Evolutionary conservation across 768 basidiomycete species (phyloP), one percentile per base, ranked within the genome.

Genomic region (Botryobasidium botryosum): DNA sequence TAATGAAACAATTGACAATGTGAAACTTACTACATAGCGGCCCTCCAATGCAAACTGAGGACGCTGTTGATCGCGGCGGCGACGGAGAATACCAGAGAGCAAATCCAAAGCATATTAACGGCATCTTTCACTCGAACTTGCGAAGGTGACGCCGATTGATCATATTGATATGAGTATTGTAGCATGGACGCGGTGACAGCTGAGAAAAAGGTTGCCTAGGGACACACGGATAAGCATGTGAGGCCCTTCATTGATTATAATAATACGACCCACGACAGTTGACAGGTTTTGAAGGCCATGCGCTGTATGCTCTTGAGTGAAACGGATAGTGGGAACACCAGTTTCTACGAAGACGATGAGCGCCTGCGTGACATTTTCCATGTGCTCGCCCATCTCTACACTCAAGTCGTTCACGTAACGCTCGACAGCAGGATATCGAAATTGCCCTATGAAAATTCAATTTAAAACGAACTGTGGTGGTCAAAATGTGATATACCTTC

Each of bases 321-420:
- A 20, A 40, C 77, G 71, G 53, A 84, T 81, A 2, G 77, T 77
- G 12, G 79, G 78, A 7, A 84, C 77, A 75, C 79, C 80, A 47
- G 82, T 70, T 68, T 81, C 77, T 39, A 81, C 74, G 62, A 83
- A 82, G 61, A 78, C 72, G 2, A 68, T 69, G n/a, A 84, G 60
- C 1, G 77, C 74, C 2, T 71, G 63, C 4, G 74, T 75, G 46
- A 84, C 75, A 50, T 64, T 71, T 46, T 82, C 76, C 13, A 80
- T 62, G 52, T 84, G 80, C 44, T 78, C 74, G 2, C 76, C 77
- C 70, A 81, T 76, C 55, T 82, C 79, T n/a, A 62, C 59, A n/a
- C 72, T 67, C 6, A 81, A 64, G 53, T 81, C 78, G 26, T 54
- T 43, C 27, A 84, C 68, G 55, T 82, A 81, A 53, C 75, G 62